These are phyloP conservation scores for Alternaria incomplexa DNA, from an alignment of 2,329 filamentous ascomycete genomes.

Conservation along the genomic window DNA sequence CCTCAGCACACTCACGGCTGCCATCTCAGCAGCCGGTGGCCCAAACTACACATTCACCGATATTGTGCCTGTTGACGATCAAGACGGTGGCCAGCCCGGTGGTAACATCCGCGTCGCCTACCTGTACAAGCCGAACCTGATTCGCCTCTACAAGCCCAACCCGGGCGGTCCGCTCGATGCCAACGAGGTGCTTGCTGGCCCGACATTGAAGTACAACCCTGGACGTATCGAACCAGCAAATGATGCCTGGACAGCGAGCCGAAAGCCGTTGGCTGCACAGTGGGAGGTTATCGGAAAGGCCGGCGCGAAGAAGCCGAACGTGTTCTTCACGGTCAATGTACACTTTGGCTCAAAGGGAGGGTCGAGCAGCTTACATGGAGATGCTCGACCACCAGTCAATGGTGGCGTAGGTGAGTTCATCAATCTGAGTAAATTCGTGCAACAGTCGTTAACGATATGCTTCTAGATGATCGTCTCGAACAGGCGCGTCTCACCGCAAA, in stretches of 20 bases:
- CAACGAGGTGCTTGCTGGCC: constrained; percentile 64
- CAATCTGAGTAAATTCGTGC: background rate
- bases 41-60: constrained; percentile 65
- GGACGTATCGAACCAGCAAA: constrained; percentile 70
- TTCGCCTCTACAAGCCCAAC: constrained; percentile 66
- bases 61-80: constrained; percentile 64
- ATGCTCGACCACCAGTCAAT: constrained; percentile 70
- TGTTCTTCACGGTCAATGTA: constrained; percentile 74
- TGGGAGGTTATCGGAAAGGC: constrained; percentile 66
- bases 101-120: constrained; percentile 76
- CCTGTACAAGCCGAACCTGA: constrained; percentile 67
- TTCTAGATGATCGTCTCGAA: constrained; percentile 55
- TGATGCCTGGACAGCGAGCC: constrained; percentile 64
- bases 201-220: constrained; percentile 70
- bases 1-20: constrained; percentile 60
- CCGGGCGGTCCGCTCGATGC: constrained; percentile 61
- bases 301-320: constrained; percentile 43
- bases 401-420: constrained; percentile 55
- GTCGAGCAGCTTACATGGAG: constrained; percentile 68
- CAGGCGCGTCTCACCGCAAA: constrained; percentile 66
- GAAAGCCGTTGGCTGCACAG: constrained; percentile 71
- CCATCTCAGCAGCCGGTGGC: constrained; percentile 59
- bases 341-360: constrained; percentile 73
- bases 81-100: constrained; percentile 70
- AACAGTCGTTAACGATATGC: constrained; percentile 2